Evolutionary conservation across 192 early-diverging fungal genomes (phyloP), one percentile per base, ranked within the genome.

Genomic region (Helicostylum pulchrum): DNA sequence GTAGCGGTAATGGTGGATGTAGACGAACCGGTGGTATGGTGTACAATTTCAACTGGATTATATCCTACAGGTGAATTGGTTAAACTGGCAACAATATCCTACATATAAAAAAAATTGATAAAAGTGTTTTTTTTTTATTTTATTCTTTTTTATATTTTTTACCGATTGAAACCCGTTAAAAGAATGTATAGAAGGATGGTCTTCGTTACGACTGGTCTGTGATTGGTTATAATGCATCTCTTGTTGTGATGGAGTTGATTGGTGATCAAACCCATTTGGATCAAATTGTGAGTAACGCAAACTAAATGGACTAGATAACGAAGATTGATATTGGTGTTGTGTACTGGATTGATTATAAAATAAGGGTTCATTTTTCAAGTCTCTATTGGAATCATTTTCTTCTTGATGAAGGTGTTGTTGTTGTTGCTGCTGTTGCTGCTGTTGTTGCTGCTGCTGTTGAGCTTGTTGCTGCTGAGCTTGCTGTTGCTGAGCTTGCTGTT

Each of bases 31-130:
- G 68, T 64, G 8, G 62, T 51, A 34, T 36, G 36, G 9, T 39
- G 36, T 10, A 39, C 32, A 46, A 73, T 66, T 48, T 74, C 72
- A 0, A 74, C 66, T 23, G 61, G 54, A 51, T 71, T 20, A 50
- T 65, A 71, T 20, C 36, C 36, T 39, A 65, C 53, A 19, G 36
- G 36, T 12, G 10, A 21, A 42, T 59, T 20, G 0, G 57, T 42
- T 59, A 59, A 30, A 15, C 43, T 39, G 20, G 43, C 36, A 5
- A 59, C 57, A 15, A 59, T 59, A 59, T 59, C 57, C 20, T 59
- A 36, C 8, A 6, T 7, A 36, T 56, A 56, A 34, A 17, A 17
- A 8, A 26, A 26, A 26, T 26, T 26, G 26, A 26, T 26, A 26
- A 26, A 26, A 26, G 26, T 26, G 26, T 26, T 2, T 26, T 26